These are phyloP conservation scores for Mucor lusitanicus DNA, from an alignment of 371 early-diverging fungal genomes.

Conservation along the genomic window DNA sequence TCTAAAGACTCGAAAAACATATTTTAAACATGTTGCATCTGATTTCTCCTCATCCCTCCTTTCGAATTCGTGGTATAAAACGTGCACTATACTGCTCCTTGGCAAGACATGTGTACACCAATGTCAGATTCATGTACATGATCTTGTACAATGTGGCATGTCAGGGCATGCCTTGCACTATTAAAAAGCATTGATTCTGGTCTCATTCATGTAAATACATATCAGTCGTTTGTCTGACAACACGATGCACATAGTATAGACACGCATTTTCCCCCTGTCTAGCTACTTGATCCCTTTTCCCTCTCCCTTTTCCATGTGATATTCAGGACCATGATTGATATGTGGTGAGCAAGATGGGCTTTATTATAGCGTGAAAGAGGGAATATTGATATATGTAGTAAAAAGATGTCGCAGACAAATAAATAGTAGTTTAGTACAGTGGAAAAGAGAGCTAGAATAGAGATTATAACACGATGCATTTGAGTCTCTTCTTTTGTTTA, in stretches of 20 bases:
- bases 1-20: neutral
- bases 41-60: neutral
- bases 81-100: neutral
- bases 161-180: no score
- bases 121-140: neutral
- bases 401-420: conserved; percentile 1
- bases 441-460: neutral
- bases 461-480: conserved; percentile 40
- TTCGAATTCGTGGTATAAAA: neutral
- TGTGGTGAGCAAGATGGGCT: neutral
- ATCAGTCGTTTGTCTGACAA: neutral
- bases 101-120: no score
- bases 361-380: neutral
- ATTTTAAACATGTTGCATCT: neutral
- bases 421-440: conserved; percentile 5
- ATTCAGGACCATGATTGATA: neutral
- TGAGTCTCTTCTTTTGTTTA: conserved; percentile 41
- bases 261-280: neutral
- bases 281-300: neutral
- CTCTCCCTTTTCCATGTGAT: neutral
- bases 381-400: neutral
- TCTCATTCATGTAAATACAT: no score
- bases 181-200: no score
- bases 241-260: neutral
- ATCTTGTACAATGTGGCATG: no score